Evolutionary conservation across 177 flowering plant species (phyloP), one percentile per base, ranked within the genome.

Genomic region (Vitis hybrid): DNA sequence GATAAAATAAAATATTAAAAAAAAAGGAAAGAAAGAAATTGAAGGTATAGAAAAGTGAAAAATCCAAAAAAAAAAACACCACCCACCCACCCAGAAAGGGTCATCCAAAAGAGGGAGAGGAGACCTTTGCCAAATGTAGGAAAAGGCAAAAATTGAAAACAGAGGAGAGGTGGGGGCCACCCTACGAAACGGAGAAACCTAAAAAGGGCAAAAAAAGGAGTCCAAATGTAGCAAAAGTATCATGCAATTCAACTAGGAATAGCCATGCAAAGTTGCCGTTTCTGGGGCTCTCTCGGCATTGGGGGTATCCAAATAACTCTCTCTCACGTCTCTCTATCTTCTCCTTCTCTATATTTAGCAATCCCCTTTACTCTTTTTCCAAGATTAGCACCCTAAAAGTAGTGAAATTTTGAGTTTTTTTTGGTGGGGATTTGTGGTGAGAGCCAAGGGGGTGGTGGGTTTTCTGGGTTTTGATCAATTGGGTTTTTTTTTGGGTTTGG

Each of bases 181-280:
- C 2, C 30, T 6, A 17, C 49, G 51, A 52, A 67, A 57, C 58
- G 69, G 55, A 63, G 14, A 59, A 67, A 69, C 67, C 56, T 19
- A 62, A 73, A 71, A 69, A 35, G 8, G 46, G 46, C 46, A 35
- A 35, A 35, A 6, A 35, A 35, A 35, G 46, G 46, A 55, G 54
- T 73, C 79, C 62, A 76, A 79, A 82, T 72, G 84, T 81, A 82
- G 84, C 70, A 79, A 79, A 74, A 74, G 66, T 49, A 30, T 50
- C 78, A 75, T 70, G 73, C 82, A 73, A 64, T 15, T 62, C 68
- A 65, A 46, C 72, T 63, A 65, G 51, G 73, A 67, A 73, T 62
- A 72, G 80, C 82, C 88, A 87, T 85, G 91, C 87, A 87, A 64
- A 70, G 68, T 80, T 80, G 78, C 89, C 85, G 81, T 84, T 87